Evolutionary conservation across 1,139 yeast species (phyloP).

Genomic region (Waltiozyma sp.): DNA sequence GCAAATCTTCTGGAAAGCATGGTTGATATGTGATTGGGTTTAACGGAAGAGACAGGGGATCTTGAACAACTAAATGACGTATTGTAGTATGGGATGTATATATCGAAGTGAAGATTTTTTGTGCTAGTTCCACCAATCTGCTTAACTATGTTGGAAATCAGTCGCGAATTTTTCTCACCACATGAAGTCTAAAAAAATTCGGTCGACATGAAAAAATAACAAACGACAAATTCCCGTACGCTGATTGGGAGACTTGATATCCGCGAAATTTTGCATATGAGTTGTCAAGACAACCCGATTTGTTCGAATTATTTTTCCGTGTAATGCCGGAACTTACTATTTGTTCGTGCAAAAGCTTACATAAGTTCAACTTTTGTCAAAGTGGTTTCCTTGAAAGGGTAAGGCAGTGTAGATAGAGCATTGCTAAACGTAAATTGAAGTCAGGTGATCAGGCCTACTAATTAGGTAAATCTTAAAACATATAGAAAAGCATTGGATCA

Average conservation of each 20-base stretch:
- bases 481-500: too few species aligned
- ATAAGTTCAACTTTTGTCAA: neutral
- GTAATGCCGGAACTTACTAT: neutral
- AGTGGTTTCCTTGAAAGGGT: neutral
- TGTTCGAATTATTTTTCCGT: neutral
- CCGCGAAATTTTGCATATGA: neutral
- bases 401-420: too few species aligned
- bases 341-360: neutral
- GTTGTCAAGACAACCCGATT: neutral
- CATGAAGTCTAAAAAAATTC: neutral
- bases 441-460: too few species aligned
- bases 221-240: neutral
- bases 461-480: too few species aligned
- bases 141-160: neutral
- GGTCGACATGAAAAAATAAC: neutral
- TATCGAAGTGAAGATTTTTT: slow-evolving; percentile 1
- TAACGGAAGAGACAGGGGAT: neutral
- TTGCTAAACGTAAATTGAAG: too few species aligned
- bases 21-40: neutral
- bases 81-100: too few species aligned
- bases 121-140: neutral
- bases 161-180: neutral
- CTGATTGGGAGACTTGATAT: neutral
- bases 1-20: slow-evolving; percentile 20
- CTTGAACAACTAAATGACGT: neutral